phyloP scores from a whole-genome alignment of 2,329 filamentous ascomycete genomes.

The Cladosporium velox region DNA sequence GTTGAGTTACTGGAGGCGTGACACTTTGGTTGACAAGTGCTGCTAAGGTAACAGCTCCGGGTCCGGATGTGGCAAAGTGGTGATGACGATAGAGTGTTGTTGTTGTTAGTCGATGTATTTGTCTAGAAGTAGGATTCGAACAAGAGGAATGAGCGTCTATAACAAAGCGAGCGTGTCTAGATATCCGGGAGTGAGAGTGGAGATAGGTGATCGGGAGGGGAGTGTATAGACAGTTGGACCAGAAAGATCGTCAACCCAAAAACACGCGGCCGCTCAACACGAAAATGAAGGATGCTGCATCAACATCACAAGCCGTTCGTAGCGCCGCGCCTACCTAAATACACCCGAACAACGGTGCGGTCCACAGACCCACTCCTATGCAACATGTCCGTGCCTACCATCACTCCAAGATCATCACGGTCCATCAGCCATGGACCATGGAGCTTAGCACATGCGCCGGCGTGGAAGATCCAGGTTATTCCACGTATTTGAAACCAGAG shows the following conservation, averaged over 20 bases:
- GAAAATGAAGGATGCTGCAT: conserved; percentile 23
- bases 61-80: neutral
- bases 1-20: conserved; percentile 12
- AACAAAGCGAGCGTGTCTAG: conserved; percentile 20
- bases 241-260: conserved; percentile 21
- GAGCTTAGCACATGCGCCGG: conserved; percentile 10
- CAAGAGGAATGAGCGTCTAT: conserved; percentile 18
- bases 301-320: conserved; percentile 20
- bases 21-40: conserved; percentile 12
- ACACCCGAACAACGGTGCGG: conserved; percentile 21
- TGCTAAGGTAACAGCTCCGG: conserved; percentile 18
- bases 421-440: neutral
- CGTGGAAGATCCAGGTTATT: conserved; percentile 15
- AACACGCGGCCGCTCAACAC: conserved; percentile 22
- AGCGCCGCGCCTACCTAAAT: conserved; percentile 21
- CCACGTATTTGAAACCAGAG: conserved; percentile 12
- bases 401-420: conserved; percentile 9
- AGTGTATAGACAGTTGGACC: conserved; percentile 13
- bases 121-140: conserved; percentile 4
- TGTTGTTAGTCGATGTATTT: conserved; percentile 1
- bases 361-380: conserved; percentile 15
- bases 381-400: conserved; percentile 17
- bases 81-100: neutral
- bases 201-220: conserved; percentile 11
- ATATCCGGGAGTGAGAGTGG: conserved; percentile 17